Base-by-base conservation (phyloP, 2,329 filamentous ascomycete species). In the Exophiala sp. region DNA sequence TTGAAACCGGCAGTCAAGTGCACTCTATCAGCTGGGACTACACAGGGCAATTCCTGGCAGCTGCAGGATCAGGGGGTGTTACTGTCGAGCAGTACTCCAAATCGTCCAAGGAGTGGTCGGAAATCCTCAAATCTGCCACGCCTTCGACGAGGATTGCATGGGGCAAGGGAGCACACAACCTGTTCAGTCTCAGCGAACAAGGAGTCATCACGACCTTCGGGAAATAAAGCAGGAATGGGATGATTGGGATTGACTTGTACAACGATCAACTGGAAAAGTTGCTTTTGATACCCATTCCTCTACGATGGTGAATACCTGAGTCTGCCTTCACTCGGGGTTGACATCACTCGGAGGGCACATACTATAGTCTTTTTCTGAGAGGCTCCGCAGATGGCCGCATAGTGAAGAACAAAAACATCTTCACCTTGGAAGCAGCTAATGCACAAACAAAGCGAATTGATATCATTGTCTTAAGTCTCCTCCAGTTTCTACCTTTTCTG, bases 21-120 rank as follows among this genome's bases (percentile, higher is more conserved):
- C 82, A 88, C 57, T 84, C 81, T 38, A 78, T 96, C 60, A 79
- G 80, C 45, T 99, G 91, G 91, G 94, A 99, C 68, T 96, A 95
- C 75, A 94, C 89, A 5, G 92, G 91, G 40, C 92, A 96, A 72
- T 99, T 88, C 75, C 78, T 99, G 49, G 88, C 91, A 21, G 87
- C 88, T 10, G 88, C 84, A 3, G 92, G 92, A 5, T 80, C 86
- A 3, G 84, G 86, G 41, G 91, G 91, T 24, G 76, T 96, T 43
- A 89, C 88, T 4, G 89, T 99, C 38, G 89, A 94, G 70, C 88
- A 95, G 66, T 99, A 95, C 72, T 81, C 82, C 59, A 99, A 97
- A 79, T 78, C 84, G 48, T 80, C 83, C 58, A 99, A 96, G 81
- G 79, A 81, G 54, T 99, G 94, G 94, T 87, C 85, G 41, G 91